Evolutionary conservation across 768 basidiomycete species (phyloP).

Genomic region (Thelephora ganbajun): DNA sequence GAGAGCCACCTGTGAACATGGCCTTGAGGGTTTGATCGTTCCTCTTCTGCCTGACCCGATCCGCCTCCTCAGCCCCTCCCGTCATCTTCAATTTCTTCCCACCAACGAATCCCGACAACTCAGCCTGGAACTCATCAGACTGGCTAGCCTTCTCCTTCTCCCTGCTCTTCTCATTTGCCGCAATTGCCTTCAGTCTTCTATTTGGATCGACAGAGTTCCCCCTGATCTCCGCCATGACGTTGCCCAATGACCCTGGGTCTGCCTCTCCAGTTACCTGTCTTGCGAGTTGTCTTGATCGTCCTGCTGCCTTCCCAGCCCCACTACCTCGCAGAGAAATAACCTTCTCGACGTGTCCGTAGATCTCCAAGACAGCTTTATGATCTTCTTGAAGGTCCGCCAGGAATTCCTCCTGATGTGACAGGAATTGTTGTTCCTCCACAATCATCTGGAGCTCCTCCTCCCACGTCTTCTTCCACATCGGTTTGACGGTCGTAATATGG

Average conservation of each 20-base stretch:
- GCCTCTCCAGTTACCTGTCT: constrained; percentile 27
- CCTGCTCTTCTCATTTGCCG: constrained; percentile 68
- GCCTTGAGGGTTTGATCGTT: constrained; percentile 80
- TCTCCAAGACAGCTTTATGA: constrained; percentile 74
- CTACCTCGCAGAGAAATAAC: constrained; percentile 60
- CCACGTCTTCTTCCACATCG: constrained; percentile 99
- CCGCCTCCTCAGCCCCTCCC: constrained; percentile 84
- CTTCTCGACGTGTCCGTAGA: constrained; percentile 86
- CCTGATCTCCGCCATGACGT: constrained; percentile 84
- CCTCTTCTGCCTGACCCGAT: constrained; percentile 73
- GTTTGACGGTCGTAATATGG: constrained; percentile 81
- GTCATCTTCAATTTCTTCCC: constrained; percentile 90
- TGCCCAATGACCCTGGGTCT: constrained; percentile 41
- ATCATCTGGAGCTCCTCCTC: constrained; percentile 92
- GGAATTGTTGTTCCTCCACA: constrained; percentile 91
- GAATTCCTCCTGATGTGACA: constrained; percentile 87
- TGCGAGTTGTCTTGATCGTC: neutral
- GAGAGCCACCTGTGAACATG: constrained; percentile 47
- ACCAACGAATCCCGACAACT: constrained; percentile 75
- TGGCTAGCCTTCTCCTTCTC: constrained; percentile 59
- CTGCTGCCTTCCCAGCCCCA: constrained; percentile 22
- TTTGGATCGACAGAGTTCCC: constrained; percentile 73
- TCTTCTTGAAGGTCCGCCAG: constrained; percentile 82
- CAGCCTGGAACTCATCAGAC: constrained; percentile 74
- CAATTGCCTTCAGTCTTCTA: constrained; percentile 83